Percentiles rank a stretch among this genome's conserved stretches.
Evolutionary conservation across 169 alveolate genomes (phyloP).

Genomic region (Plasmodium adleri): DNA sequence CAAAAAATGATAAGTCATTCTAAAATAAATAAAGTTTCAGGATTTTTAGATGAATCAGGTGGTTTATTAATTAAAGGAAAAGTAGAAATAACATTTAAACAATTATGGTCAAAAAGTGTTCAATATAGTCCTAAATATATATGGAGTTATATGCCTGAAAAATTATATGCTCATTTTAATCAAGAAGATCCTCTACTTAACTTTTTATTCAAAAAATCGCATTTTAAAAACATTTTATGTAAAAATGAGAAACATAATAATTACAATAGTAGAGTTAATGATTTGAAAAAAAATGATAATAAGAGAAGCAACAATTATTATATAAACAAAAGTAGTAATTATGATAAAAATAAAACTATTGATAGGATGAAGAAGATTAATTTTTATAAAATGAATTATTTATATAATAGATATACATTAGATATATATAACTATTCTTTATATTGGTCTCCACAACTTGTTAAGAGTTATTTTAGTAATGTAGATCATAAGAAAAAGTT

Average conservation of each 20-base stretch:
- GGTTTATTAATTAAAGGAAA: conserved; percentile 91
- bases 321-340: background rate
- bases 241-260: background rate
- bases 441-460: conserved; percentile 71
- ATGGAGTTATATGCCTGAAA: conserved; percentile 84
- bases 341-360: background rate
- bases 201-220: conserved; percentile 32
- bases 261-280: background rate
- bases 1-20: conserved; percentile 93
- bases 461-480: conserved; percentile 25
- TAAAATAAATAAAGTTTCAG: conserved; percentile 89
- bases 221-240: conserved; percentile 5
- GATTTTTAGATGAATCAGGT: conserved; percentile 93
- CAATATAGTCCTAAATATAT: conserved; percentile 88
- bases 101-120: conserved; percentile 90
- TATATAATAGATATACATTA: conserved; percentile 53
- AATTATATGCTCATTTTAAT: conserved; percentile 24
- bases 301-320: background rate
- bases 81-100: conserved; percentile 93
- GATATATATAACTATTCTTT: conserved; percentile 60
- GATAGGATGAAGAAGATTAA: background rate
- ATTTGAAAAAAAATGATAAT: background rate
- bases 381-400: conserved; percentile 13
- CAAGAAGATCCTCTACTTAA: conserved; percentile 32
- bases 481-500: conserved; percentile 21